Percentiles rank a stretch among this genome's conserved stretches.
phyloP scores from a whole-genome alignment of 345 rosid species.

The Conringia planisiliqua region DNA sequence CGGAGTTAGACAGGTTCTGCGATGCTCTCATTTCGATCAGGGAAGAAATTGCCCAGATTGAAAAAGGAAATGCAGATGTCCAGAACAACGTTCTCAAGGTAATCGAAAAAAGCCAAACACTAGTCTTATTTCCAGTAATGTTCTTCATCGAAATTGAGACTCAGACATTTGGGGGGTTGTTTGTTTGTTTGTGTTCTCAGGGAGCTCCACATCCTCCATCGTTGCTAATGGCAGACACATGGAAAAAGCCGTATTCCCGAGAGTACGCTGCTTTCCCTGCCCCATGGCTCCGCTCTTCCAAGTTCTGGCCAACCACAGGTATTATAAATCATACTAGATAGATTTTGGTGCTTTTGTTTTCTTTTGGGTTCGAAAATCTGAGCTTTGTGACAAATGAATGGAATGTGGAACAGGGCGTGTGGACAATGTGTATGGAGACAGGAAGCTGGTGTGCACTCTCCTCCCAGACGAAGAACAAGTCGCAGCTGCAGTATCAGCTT shows the following conservation, averaged over 20 bases:
- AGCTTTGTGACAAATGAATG: constrained; percentile 4
- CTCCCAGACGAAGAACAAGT: constrained; percentile 79
- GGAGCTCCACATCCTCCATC: constrained; percentile 99
- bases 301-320: constrained; percentile 98
- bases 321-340: constrained; percentile 2
- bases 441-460: constrained; percentile 91
- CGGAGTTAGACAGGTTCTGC: constrained; percentile 92
- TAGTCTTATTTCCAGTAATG: constrained; percentile 4
- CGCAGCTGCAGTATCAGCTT: constrained; percentile 67
- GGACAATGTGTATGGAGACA: constrained; percentile 96
- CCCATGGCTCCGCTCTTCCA: constrained; percentile 83
- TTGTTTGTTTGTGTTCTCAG: constrained; percentile 38
- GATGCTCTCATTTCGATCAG: constrained; percentile 95
- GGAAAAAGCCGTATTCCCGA: constrained; percentile 89
- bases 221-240: constrained; percentile 94
- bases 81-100: constrained; percentile 96
- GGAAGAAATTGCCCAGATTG: constrained; percentile 91
- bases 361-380: constrained; percentile 5
- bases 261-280: constrained; percentile 98
- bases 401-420: constrained; percentile 63
- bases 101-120: not conserved
- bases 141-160: not conserved
- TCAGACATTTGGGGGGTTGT: not conserved
- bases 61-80: constrained; percentile 88
- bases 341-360: not conserved